phyloP scores from a whole-genome alignment of 148 eudicot species.

The Vaccinium darrowii region DNA sequence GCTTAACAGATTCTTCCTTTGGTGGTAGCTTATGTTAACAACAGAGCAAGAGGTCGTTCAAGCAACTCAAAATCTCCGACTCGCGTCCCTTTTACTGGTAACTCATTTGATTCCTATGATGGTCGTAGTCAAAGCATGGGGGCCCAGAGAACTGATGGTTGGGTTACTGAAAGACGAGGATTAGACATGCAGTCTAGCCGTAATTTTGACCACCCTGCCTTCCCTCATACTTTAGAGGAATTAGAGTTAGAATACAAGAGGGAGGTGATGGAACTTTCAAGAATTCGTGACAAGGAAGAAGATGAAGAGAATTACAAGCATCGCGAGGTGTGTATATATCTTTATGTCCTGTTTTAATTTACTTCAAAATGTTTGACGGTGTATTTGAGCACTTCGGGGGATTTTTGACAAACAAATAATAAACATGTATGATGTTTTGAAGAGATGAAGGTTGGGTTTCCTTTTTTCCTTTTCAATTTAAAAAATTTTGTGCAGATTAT shows the following conservation, averaged over 20 bases:
- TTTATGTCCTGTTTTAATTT: not conserved
- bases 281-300: slow-evolving; percentile 80
- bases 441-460: not conserved
- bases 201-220: slow-evolving; percentile 49
- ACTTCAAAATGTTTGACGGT: not conserved
- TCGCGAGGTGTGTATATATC: slow-evolving; percentile 64
- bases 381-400: not conserved
- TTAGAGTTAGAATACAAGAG: slow-evolving; percentile 76
- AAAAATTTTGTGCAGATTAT: not conserved
- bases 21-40: slow-evolving; percentile 97
- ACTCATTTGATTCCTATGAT: slow-evolving; percentile 59
- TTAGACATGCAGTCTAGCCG: slow-evolving; percentile 44
- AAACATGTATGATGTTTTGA: not conserved
- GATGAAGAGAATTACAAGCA: slow-evolving; percentile 87
- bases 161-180: slow-evolving; percentile 67
- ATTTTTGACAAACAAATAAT: not conserved
- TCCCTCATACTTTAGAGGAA: slow-evolving; percentile 69
- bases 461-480: not conserved
- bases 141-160: slow-evolving; percentile 54
- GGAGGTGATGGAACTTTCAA: slow-evolving; percentile 73
- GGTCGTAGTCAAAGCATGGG: slow-evolving; percentile 54
- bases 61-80: slow-evolving; percentile 91
- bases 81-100: slow-evolving; percentile 53
- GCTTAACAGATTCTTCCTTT: slow-evolving; percentile 83
- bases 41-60: slow-evolving; percentile 79